Base-by-base conservation (phyloP, 202 grass and related monocot species). In the Digitaria exilis region DNA sequence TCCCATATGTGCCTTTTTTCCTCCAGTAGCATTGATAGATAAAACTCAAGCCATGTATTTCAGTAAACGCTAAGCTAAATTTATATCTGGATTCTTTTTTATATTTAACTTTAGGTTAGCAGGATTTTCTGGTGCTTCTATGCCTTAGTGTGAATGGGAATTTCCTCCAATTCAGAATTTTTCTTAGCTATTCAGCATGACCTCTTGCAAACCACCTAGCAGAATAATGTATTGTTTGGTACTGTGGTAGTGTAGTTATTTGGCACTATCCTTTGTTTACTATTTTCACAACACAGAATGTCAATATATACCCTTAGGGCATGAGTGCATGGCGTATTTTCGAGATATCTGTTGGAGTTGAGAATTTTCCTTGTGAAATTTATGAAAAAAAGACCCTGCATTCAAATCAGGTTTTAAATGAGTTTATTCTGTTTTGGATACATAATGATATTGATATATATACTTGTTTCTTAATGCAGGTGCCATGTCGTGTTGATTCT, bases 401-500 rank as follows among this genome's bases (percentile, higher is more conserved):
- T 67, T 37, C 16, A 24, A 39, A 68, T 5, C 49, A 50, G 28
- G 19, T 30, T 16, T 11, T 51, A 52, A 12, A 60, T 41, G 42
- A 44, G 34, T 49, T 25, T 0, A 4, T 57, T 19, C 10, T 73
- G 22, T 61, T 32, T 54, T 69, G n/a, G 4, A 28, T 80, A 57
- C 69, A 11, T 35, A 19, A 5, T 9, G 37, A 39, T 39, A n/a
- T 17, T 25, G 39, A 59, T 39, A 44, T 5, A 80, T 80, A 32
- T 48, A 64, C 7, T 80, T 74, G 31, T 79, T 86, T 35, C 37
- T 49, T 62, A 75, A 87, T 76, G 6, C 87, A 98, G 96, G 96
- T 64, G 5, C 87, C 90, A 65, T 98, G 96, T 30, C 89, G 85
- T 57, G 62, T 95, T 69, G 82, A 95, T 88, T 88, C 92, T 93